phyloP scores from a whole-genome alignment of 768 basidiomycete genomes.

The Amanita inopinata region DNA sequence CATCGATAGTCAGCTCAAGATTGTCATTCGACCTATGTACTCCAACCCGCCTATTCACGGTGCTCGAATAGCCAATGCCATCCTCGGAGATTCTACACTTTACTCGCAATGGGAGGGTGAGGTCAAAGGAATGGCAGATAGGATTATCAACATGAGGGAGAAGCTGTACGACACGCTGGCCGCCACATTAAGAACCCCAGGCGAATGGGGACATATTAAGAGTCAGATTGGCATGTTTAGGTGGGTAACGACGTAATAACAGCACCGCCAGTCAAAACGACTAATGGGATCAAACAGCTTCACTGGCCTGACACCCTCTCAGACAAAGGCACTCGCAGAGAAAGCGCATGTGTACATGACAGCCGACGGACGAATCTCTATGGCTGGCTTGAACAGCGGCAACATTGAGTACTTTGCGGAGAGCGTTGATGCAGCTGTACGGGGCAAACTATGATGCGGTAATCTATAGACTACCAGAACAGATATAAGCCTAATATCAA shows the following conservation, averaged over 20 bases:
- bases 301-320: slow-evolving; percentile 72
- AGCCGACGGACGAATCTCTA: slow-evolving; percentile 86
- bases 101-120: slow-evolving; percentile 86
- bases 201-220: slow-evolving; percentile 92
- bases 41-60: slow-evolving; percentile 95
- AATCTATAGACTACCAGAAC: not conserved
- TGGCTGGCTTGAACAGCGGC: slow-evolving; percentile 78
- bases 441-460: slow-evolving; percentile 51
- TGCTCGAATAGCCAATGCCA: slow-evolving; percentile 77
- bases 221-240: slow-evolving; percentile 98
- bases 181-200: slow-evolving; percentile 78
- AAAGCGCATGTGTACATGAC: slow-evolving; percentile 93
- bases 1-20: slow-evolving; percentile 91
- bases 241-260: slow-evolving; percentile 30
- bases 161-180: slow-evolving; percentile 71
- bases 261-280: not conserved
- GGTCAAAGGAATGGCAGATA: slow-evolving; percentile 91
- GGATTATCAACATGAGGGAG: slow-evolving; percentile 90
- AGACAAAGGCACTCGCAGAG: slow-evolving; percentile 76
- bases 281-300: slow-evolving; percentile 38
- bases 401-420: slow-evolving; percentile 91
- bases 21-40: slow-evolving; percentile 92
- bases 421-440: slow-evolving; percentile 75
- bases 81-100: slow-evolving; percentile 64
- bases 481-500: slow-evolving; percentile 7